Percentiles rank a stretch among this genome's conserved stretches.
Conservation (phyloP, 164 flowering plant genomes). For the Pachysandra terminalis region DNA sequence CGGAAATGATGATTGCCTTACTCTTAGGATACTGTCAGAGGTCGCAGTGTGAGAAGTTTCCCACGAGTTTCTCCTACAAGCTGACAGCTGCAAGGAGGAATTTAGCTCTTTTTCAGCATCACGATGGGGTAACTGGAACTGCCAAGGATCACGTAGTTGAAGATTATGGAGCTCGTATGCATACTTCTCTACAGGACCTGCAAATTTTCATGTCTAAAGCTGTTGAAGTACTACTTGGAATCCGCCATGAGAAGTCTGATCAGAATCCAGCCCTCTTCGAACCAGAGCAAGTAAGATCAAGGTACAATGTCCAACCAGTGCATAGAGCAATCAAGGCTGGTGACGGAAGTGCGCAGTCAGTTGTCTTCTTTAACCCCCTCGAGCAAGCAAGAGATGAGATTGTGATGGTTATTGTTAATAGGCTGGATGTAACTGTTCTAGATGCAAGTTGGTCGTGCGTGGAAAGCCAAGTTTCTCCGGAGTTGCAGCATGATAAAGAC, state of each 20-base stretch:
- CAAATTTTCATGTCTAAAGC: slow-evolving; percentile 94
- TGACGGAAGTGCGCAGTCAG: slow-evolving; percentile 63
- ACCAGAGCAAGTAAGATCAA: slow-evolving; percentile 73
- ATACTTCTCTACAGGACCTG: slow-evolving; percentile 83
- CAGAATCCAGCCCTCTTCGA: slow-evolving; percentile 69
- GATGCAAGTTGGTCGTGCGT: slow-evolving; percentile 91
- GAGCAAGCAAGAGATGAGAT: slow-evolving; percentile 90
- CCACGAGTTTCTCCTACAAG: slow-evolving; percentile 72
- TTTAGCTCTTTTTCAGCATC: slow-evolving; percentile 97
- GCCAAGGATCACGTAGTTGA: slow-evolving; percentile 94
- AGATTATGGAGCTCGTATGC: slow-evolving; percentile 94
- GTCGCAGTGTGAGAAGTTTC: slow-evolving; percentile 77
- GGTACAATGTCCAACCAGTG: slow-evolving; percentile 78
- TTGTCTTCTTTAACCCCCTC: slow-evolving; percentile 76
- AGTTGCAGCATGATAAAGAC: slow-evolving; percentile 58
- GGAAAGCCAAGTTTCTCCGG: slow-evolving; percentile 87
- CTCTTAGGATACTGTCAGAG: slow-evolving; percentile 75
- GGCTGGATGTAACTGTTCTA: slow-evolving; percentile 68
- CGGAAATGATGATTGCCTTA: slow-evolving; percentile 82
- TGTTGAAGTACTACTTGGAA: slow-evolving; percentile 70
- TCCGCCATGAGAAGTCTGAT: slow-evolving; percentile 66
- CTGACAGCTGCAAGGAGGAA: slow-evolving; percentile 94
- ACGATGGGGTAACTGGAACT: slow-evolving; percentile 98
- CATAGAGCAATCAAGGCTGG: slow-evolving; percentile 51
- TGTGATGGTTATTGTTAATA: slow-evolving; percentile 74